phyloP scores from a whole-genome alignment of 768 basidiomycete genomes.

The Galerina marginata region DNA sequence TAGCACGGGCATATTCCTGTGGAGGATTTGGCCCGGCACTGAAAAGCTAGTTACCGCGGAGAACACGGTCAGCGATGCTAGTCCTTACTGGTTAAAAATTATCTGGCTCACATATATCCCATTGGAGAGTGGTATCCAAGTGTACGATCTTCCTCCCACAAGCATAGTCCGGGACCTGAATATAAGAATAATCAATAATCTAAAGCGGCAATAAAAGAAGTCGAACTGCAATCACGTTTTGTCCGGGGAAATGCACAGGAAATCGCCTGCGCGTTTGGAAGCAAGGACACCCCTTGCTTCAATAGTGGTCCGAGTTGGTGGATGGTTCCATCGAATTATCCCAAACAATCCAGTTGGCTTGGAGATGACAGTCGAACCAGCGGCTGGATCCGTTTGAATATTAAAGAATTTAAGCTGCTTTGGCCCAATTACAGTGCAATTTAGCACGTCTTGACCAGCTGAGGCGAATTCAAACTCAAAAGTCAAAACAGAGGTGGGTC shows the following conservation, averaged over 20 bases:
- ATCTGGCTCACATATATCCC: conserved; percentile 18
- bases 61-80: neutral
- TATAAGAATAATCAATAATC: neutral
- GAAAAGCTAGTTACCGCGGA: conserved; percentile 12
- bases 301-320: conserved; percentile 11
- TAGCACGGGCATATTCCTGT: conserved; percentile 19
- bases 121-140: conserved; percentile 20
- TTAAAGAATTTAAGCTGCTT: conserved; percentile 47
- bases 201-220: neutral
- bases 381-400: conserved; percentile 21
- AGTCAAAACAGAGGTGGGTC: conserved; percentile 13
- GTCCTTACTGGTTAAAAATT: neutral
- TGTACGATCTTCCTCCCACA: conserved; percentile 11
- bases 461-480: conserved; percentile 30
- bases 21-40: conserved; percentile 25
- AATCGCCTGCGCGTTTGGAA: conserved; percentile 20
- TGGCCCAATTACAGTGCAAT: conserved; percentile 50
- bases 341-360: conserved; percentile 19
- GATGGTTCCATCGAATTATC: conserved; percentile 18
- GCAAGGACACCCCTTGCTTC: conserved; percentile 18
- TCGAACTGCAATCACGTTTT: conserved; percentile 9
- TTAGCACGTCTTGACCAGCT: conserved; percentile 44
- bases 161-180: conserved; percentile 21
- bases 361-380: neutral
- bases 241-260: conserved; percentile 20